phyloP scores from a whole-genome alignment of 306 rosid genomes.

The Fagus sylvatica region DNA sequence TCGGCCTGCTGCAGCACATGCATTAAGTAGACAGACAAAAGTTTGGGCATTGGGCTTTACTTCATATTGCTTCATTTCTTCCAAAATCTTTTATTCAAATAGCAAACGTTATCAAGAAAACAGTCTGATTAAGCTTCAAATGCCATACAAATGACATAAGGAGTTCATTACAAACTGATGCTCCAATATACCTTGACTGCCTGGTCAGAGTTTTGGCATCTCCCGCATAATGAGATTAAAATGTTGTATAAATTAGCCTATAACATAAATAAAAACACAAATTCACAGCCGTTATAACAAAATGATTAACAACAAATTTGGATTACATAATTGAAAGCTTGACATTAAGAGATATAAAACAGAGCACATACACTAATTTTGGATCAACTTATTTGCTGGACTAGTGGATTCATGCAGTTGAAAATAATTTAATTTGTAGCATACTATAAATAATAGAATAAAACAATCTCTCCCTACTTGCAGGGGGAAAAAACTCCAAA shows the following conservation, averaged over 20 bases:
- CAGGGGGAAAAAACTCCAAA: background rate
- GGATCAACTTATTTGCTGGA: background rate
- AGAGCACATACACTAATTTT: background rate
- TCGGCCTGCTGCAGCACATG: slow-evolving; percentile 86
- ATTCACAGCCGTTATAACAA: background rate
- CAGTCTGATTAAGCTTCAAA: slow-evolving; percentile 11
- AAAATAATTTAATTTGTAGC: background rate
- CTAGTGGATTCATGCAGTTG: background rate
- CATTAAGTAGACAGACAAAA: slow-evolving; percentile 79
- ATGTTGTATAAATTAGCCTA: slow-evolving; percentile 78
- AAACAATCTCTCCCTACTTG: slow-evolving; percentile 14
- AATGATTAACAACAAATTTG: background rate
- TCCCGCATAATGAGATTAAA: slow-evolving; percentile 83
- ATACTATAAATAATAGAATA: background rate
- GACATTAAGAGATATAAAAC: background rate
- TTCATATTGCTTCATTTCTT: slow-evolving; percentile 78
- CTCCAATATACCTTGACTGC: slow-evolving; percentile 65
- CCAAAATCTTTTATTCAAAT: slow-evolving; percentile 60
- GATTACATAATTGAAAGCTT: background rate
- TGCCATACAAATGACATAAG: slow-evolving; percentile 4
- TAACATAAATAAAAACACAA: slow-evolving; percentile 17
- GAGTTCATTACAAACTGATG: background rate
- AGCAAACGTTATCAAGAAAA: slow-evolving; percentile 7
- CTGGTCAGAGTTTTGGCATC: slow-evolving; percentile 72
- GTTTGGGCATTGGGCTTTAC: slow-evolving; percentile 84